Evolutionary conservation across 1,284 basidiomycete genomes (phyloP).

Genomic region (Irpex sp.): DNA sequence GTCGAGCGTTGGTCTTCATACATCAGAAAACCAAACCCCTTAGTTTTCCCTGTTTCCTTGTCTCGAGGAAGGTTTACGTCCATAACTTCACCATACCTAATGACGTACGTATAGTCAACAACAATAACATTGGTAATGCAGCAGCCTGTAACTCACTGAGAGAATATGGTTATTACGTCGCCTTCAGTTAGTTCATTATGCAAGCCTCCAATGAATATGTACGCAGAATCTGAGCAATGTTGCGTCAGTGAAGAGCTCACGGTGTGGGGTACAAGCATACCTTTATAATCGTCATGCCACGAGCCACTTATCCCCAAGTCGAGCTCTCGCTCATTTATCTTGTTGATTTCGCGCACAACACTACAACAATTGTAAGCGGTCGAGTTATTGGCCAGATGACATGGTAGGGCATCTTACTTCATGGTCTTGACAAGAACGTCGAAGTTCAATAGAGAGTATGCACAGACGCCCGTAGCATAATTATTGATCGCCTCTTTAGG

Average conservation of each 20-base stretch:
- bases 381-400: not conserved
- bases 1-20: constrained; percentile 98
- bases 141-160: constrained; percentile 66
- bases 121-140: not conserved
- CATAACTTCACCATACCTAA: constrained; percentile 91
- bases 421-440: constrained; percentile 33
- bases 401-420: constrained; percentile 51
- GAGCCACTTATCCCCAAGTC: constrained; percentile 75
- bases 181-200: constrained; percentile 90
- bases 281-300: constrained; percentile 97
- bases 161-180: constrained; percentile 96
- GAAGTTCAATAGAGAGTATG: constrained; percentile 2
- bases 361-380: constrained; percentile 34
- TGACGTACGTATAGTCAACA: constrained; percentile 7
- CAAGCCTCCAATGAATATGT: constrained; percentile 90
- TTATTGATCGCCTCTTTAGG: constrained; percentile 10
- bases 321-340: constrained; percentile 92
- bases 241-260: not conserved
- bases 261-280: constrained; percentile 32
- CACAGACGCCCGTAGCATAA: constrained; percentile 15
- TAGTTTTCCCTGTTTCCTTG: constrained; percentile 84
- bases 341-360: constrained; percentile 89
- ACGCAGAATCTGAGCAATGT: constrained; percentile 73
- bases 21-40: constrained; percentile 97
- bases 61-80: constrained; percentile 94